Base-by-base conservation (phyloP, 257 asterid genomes). In the Solanum pennellii region DNA sequence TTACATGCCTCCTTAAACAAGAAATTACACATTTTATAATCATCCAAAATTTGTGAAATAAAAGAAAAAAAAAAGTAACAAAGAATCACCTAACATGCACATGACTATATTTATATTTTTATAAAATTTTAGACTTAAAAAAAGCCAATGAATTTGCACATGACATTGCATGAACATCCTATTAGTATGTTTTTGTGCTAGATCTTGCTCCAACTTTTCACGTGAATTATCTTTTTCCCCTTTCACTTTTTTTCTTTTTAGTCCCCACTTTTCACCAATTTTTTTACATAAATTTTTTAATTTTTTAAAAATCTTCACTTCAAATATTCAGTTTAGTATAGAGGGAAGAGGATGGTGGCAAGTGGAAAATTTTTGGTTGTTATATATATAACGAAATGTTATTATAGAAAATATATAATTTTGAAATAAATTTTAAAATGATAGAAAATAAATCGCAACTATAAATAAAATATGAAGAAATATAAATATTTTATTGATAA, bases 151-250 rank as follows among this genome's bases (percentile, higher is more conserved):
- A 65, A 49, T 80, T 80, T 27, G 85, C 85, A 80, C 85, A 80
- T 80, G 84, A 80, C 84, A 80, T 80, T 80, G 27, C 84, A 80
- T 80, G 69, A 80, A 49, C 85, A 80, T 80, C 85, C 85, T 25
- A 80, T 49, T 80, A 47, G 68, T 80, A 80, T 80, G 85, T 80
- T 80, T 80, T 80, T 47, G 12, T 49, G 85, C 68, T 80, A 80
- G 85, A 80, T 80, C 29, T 80, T 80, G 44, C 85, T 80, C 85
- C 44, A 14, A 49, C 85, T 80, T 80, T 80, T 80, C 85, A 80
- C 68, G 69, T 80, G 85, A 49, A 16, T 80, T 47, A 9, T 80
- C 42, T 11, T 80, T 80, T 29, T 18, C 0, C 41, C 25, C 68
- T 16, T 49, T 29, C 7, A 12, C 25, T 29, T 80, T 80, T 79